These are phyloP conservation scores for Fusarium newnesense DNA, from an alignment of 2,329 filamentous ascomycete genomes.

Conservation along the genomic window DNA sequence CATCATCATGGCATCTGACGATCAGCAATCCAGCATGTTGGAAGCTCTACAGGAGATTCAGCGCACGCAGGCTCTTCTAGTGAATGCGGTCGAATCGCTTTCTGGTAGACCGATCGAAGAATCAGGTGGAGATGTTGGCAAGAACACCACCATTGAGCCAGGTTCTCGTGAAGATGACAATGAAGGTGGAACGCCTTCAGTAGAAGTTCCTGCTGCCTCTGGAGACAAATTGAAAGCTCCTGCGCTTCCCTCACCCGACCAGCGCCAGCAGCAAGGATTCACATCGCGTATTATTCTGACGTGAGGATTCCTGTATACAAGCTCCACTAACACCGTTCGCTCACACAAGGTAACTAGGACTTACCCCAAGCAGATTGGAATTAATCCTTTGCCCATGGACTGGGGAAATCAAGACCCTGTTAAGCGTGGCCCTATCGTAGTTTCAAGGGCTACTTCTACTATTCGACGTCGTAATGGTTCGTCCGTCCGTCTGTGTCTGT, in stretches of 20 bases:
- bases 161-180: slow-evolving; percentile 19
- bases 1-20: slow-evolving; percentile 40
- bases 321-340: slow-evolving; percentile 5
- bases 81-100: slow-evolving; percentile 54
- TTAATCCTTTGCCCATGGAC: slow-evolving; percentile 87
- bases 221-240: slow-evolving; percentile 39
- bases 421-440: slow-evolving; percentile 86
- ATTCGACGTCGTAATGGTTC: slow-evolving; percentile 83
- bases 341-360: slow-evolving; percentile 60
- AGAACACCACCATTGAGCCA: slow-evolving; percentile 17
- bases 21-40: slow-evolving; percentile 39
- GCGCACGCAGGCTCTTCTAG: slow-evolving; percentile 54
- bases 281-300: slow-evolving; percentile 67
- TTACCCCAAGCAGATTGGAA: slow-evolving; percentile 93
- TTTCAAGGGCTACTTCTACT: slow-evolving; percentile 79
- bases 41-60: slow-evolving; percentile 54
- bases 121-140: slow-evolving; percentile 7
- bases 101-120: slow-evolving; percentile 44
- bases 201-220: slow-evolving; percentile 24
- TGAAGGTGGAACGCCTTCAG: slow-evolving; percentile 8
- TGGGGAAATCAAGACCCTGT: slow-evolving; percentile 85
- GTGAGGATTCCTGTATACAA: slow-evolving; percentile 48
- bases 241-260: slow-evolving; percentile 42
- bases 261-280: slow-evolving; percentile 59
- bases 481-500: slow-evolving; percentile 42